Conservation (phyloP, 2,329 filamentous ascomycete species). For the Exophiala viscosa region DNA sequence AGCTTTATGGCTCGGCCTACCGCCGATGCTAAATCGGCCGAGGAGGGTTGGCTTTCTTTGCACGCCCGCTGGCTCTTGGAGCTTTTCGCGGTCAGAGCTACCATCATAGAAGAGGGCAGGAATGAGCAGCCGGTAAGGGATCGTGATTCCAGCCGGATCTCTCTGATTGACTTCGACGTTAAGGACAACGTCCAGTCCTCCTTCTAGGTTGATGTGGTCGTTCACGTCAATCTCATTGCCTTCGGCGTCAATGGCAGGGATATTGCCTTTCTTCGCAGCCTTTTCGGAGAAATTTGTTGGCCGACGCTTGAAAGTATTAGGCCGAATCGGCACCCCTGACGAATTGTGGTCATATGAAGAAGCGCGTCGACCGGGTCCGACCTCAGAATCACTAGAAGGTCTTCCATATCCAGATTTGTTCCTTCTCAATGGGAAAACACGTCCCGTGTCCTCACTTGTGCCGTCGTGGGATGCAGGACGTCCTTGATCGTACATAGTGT, state of each 20-base stretch:
- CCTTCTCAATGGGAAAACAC: neutral
- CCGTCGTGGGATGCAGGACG: constrained; percentile 25
- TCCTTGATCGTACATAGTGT: constrained; percentile 32
- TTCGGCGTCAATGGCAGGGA: constrained; percentile 41
- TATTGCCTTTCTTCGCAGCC: constrained; percentile 53
- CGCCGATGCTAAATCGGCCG: constrained; percentile 24
- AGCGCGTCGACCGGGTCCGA: constrained; percentile 9
- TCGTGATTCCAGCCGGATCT: constrained; percentile 83
- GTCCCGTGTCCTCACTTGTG: constrained; percentile 1
- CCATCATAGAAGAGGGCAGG: constrained; percentile 64
- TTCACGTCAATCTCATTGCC: constrained; percentile 46
- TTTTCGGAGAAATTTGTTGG: constrained; percentile 66
- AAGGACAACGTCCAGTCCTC: constrained; percentile 78
- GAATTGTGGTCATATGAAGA: constrained; percentile 26
- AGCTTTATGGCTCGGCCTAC: constrained; percentile 19
- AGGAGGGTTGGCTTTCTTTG: constrained; percentile 24
- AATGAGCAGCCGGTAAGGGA: constrained; percentile 80
- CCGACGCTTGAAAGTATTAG: constrained; percentile 59
- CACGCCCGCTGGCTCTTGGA: constrained; percentile 16
- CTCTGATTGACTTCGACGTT: constrained; percentile 84
- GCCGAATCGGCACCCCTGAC: constrained; percentile 30
- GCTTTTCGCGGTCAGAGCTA: constrained; percentile 29
- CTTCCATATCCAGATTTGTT: constrained; percentile 13
- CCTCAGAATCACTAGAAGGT: constrained; percentile 19
- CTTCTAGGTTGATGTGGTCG: constrained; percentile 68